These are phyloP conservation scores for Fusarium duplospermum DNA, from an alignment of 2,329 filamentous ascomycete genomes.

Conservation along the genomic window DNA sequence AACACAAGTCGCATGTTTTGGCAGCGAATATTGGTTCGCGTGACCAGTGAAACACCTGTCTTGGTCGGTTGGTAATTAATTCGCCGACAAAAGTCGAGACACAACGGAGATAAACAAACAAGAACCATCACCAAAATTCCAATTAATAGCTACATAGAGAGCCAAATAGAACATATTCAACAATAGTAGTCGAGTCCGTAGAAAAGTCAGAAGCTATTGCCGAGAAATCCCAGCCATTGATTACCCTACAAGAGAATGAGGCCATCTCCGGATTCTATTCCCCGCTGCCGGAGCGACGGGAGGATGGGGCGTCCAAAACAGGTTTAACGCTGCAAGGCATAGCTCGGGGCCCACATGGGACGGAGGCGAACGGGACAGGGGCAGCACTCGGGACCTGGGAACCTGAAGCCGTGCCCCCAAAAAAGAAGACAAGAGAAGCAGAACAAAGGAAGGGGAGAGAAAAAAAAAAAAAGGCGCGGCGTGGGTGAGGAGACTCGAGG, in stretches of 20 bases:
- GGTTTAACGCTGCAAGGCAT: slow-evolving; percentile 22
- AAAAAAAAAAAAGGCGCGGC: slow-evolving; percentile 20
- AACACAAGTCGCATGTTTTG: neutral
- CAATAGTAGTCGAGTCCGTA: neutral
- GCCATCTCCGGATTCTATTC: slow-evolving; percentile 30
- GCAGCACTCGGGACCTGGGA: slow-evolving; percentile 26
- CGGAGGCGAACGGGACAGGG: slow-evolving; percentile 39
- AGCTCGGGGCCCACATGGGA: slow-evolving; percentile 31
- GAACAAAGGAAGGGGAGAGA: slow-evolving; percentile 5
- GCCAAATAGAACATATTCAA: neutral
- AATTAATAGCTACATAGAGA: neutral
- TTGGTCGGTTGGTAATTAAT: neutral
- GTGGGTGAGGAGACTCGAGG: slow-evolving; percentile 16
- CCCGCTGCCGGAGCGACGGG: slow-evolving; percentile 30
- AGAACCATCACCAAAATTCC: neutral
- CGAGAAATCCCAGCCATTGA: neutral
- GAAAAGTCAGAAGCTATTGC: neutral
- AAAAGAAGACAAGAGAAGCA: neutral
- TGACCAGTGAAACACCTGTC: neutral
- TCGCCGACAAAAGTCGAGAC: neutral
- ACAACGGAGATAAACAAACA: neutral
- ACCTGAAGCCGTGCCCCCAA: neutral
- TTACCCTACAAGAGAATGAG: slow-evolving; percentile 27
- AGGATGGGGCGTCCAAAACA: slow-evolving; percentile 15
- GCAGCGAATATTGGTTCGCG: neutral